phyloP scores from a whole-genome alignment of 495 filamentous ascomycete species.

The Cryomyces minteri region DNA sequence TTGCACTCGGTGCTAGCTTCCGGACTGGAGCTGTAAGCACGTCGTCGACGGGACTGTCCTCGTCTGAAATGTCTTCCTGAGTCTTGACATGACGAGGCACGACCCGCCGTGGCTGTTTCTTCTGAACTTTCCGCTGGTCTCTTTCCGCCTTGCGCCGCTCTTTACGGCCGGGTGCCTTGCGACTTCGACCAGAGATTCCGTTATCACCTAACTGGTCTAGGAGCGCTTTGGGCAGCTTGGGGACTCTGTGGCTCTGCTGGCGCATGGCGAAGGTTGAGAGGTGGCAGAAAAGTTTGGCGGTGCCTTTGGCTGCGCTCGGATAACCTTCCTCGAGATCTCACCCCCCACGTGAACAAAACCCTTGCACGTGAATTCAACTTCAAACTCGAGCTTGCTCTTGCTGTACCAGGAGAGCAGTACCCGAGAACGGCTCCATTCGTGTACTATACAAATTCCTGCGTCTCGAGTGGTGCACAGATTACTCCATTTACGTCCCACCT shows the following conservation, averaged over 20 bases:
- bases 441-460: no score
- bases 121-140: slow-evolving; percentile 31
- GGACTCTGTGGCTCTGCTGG: slow-evolving; percentile 31
- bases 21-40: no score
- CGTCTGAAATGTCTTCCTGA: neutral
- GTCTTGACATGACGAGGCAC: slow-evolving; percentile 2
- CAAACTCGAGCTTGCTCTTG: neutral
- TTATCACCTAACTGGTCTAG: slow-evolving; percentile 31
- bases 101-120: slow-evolving; percentile 2
- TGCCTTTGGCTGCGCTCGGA: neutral
- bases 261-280: slow-evolving; percentile 18
- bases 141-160: slow-evolving; percentile 41
- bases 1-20: neutral
- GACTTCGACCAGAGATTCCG: slow-evolving; percentile 14
- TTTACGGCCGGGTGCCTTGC: slow-evolving; percentile 31
- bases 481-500: no score
- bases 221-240: slow-evolving; percentile 43
- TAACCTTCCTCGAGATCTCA: no score
- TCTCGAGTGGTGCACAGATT: no score
- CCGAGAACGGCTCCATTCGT: no score
- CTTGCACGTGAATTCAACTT: no score
- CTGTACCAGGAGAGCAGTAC: neutral
- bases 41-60: no score
- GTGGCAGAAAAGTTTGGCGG: slow-evolving; percentile 5
- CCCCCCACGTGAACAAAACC: no score